Evolutionary conservation across 2,329 filamentous ascomycete genomes (phyloP).

Genomic region (Teratosphaeria destructans): DNA sequence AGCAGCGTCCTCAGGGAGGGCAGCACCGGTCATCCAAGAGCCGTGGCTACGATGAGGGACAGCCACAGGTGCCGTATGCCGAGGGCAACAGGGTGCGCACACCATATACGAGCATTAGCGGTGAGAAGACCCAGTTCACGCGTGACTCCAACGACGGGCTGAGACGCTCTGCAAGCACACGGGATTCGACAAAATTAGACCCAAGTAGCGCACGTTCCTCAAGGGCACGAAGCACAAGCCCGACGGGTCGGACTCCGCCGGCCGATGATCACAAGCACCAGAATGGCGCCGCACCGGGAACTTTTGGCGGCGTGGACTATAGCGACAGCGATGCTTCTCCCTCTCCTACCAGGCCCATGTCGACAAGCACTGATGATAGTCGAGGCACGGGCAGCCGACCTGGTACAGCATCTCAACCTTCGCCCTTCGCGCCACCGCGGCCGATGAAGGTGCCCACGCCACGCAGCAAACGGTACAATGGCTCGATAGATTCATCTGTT

Average conservation of each 20-base stretch:
- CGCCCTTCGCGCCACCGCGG: constrained; percentile 7
- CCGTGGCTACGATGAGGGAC: constrained; percentile 9
- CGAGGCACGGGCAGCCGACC: constrained; percentile 6
- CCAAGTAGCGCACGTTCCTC: constrained; percentile 6
- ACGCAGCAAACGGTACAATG: constrained; percentile 20
- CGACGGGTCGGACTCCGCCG: constrained; percentile 8
- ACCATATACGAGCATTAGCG: constrained; percentile 43
- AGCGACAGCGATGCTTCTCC: constrained; percentile 16
- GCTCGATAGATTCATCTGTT: constrained; percentile 4
- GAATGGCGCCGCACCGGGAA: constrained; percentile 2
- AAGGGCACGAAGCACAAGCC: constrained; percentile 18
- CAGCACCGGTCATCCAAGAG: constrained; percentile 28
- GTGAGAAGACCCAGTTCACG: constrained; percentile 46
- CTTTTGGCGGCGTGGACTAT: constrained; percentile 11
- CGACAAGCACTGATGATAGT: constrained; percentile 1
- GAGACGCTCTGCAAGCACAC: constrained; percentile 43
- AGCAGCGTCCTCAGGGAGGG: constrained; percentile 27
- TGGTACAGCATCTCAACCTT: constrained; percentile 5
- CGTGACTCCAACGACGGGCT: constrained; percentile 35
- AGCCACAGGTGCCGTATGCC: constrained; percentile 28
- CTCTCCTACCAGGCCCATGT: constrained; percentile 3
- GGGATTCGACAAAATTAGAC: constrained; percentile 29
- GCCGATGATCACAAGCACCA: constrained; percentile 3
- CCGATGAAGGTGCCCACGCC: constrained; percentile 24
- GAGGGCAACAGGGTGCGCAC: constrained; percentile 41